Evolutionary conservation across 495 filamentous ascomycete genomes (phyloP).

Genomic region (Geopyxis carbonaria): DNA sequence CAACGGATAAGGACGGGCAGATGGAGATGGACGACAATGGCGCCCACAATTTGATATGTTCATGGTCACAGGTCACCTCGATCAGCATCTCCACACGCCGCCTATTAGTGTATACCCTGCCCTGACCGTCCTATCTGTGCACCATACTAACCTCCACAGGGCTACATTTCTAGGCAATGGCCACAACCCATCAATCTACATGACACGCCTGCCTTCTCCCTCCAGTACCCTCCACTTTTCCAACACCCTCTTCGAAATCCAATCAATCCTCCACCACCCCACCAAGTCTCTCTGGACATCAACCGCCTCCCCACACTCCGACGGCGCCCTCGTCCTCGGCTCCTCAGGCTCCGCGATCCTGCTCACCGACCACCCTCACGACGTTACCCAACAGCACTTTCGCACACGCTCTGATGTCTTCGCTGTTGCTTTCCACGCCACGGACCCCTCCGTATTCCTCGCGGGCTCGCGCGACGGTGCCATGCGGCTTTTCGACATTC

Average conservation of each 20-base stretch:
- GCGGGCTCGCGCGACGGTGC: constrained; percentile 19
- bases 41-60: constrained; percentile 8
- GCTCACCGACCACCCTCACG: constrained; percentile 10
- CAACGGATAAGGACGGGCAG: constrained; percentile 2
- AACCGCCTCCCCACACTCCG: background rate
- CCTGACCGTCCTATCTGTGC: constrained; percentile 2
- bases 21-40: constrained; percentile 4
- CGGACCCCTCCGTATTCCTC: constrained; percentile 9
- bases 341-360: constrained; percentile 7
- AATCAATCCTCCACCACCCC: constrained; percentile 7
- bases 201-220: background rate
- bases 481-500: constrained; percentile 21
- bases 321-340: constrained; percentile 9
- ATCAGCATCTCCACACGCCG: constrained; percentile 15
- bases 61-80: constrained; percentile 16
- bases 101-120: constrained; percentile 33
- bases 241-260: constrained; percentile 2
- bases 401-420: constrained; percentile 19
- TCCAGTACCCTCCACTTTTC: background rate
- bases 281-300: constrained; percentile 16
- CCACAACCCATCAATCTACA: constrained; percentile 7
- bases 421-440: constrained; percentile 9
- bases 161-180: constrained; percentile 16
- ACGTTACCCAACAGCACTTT: constrained; percentile 8
- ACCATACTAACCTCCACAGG: constrained; percentile 4